Evolutionary conservation across 257 asterid genomes (phyloP), one percentile per base, ranked within the genome.

Genomic region (Echites panduratus): DNA sequence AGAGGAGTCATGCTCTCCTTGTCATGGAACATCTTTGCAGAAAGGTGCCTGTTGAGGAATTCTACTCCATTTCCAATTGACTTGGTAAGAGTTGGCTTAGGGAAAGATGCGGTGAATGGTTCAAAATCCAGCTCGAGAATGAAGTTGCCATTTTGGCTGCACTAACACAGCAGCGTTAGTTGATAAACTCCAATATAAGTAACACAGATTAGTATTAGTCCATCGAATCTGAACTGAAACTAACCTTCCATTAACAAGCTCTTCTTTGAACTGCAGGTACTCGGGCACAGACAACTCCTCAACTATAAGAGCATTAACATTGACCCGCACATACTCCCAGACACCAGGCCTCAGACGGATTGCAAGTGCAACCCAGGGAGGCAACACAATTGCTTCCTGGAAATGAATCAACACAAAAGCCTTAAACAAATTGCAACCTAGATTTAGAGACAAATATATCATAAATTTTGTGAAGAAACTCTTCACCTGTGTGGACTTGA

Each of bases 61-160:
- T 95, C 96, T 32, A 95, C 99, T 75, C 99, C 99, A 54, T 95
- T 92, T 16, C 99, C 99, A 41, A 95, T 95, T 68, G 96, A 95
- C 70, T 92, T 95, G 8, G 99, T 90, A 63, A 95, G 88, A 48
- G 98, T 95, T 5, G 99, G 96, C 81, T 89, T 90, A 2, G 99
- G 99, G 47, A 92, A 83, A 5, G 96, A 87, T 14, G 97, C 84
- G 0, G 96, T 95, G 79, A 92, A 95, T 48, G 99, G 99, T 65
- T 89, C 96, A 38, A 92, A 95, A 77, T 95, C 99, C 82, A 95
- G 83, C 88, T 95, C 99, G 19, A 95, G 91, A 68, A 95, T 96
- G 75, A 95, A 90, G 87, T 87, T 92, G 1, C 87, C 94, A 52
- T 85, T 83, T 49, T 78, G 76, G 76, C 99, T 95, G 88, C 89